Evolutionary conservation across 2,329 filamentous ascomycete species (phyloP), one percentile per base, ranked within the genome.

Genomic region (Beauveria asiatica): DNA sequence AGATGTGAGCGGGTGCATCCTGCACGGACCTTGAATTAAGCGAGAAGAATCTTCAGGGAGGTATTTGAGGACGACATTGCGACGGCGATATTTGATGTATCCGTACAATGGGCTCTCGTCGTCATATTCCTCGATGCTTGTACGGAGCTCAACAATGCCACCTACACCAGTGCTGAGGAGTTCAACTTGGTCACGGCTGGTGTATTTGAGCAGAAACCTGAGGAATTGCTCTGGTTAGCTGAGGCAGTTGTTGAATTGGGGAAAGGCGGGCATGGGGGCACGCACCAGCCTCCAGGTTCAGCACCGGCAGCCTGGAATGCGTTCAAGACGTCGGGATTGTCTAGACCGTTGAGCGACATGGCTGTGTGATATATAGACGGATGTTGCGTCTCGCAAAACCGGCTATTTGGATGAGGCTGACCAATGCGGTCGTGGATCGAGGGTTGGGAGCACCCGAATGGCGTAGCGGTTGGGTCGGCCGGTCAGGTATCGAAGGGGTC

Each of bases 261-360:
- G 17, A 19, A 13, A 56, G 44, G 17, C 50, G 46, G 33, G 42
- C 23, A 10, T 30, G 17, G 41, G 30, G 33, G 51, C 64, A 62
- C 89, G 75, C 83, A 97, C 94, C 94, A 99, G 87, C 92, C 92
- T 78, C 92, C 92, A 61, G 90, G 85, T 75, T 97, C 94, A 62
- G 83, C 83, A 67, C 87, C 79, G 60, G 90, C 89, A 68, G 84
- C 79, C 71, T 92, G 88, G 76, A 96, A 87, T 69, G 92, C 92
- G 77, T 95, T 90, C 75, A 86, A 84, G 76, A 99, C 83, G 71
- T 85, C 83, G 67, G 83, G 78, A 77, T 85, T 83, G 78, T 97
- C 92, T 76, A 97, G 82, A 65, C 94, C 94, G 85, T 96, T 96
- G 75, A 97, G 82, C 80, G 93, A 97, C 93, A 97, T 97, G 63